phyloP scores from a whole-genome alignment of 192 early-diverging fungal genomes.

The Podila epicladia region DNA sequence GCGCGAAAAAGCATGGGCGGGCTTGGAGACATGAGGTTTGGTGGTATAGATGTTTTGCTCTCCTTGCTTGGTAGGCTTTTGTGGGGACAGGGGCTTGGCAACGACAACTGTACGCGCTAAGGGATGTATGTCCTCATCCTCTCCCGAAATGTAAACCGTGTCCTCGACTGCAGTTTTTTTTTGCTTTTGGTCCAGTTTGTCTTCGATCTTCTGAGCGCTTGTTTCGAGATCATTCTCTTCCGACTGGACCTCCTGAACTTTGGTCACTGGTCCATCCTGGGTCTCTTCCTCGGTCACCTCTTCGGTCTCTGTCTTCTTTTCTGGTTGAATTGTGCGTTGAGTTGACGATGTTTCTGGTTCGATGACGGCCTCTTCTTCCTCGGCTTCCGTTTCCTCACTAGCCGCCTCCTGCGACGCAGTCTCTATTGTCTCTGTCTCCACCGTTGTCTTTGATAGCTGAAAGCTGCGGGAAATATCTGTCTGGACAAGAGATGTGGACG shows the following conservation, averaged over 20 bases:
- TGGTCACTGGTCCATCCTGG: too few species aligned
- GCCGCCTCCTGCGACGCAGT: neutral
- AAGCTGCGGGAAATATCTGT: neutral
- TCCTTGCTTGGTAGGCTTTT: neutral
- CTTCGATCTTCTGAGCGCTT: too few species aligned
- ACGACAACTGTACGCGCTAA: constrained; percentile 33
- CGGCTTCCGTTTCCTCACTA: neutral
- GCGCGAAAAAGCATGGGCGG: neutral
- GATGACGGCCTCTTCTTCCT: neutral
- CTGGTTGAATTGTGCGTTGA: too few species aligned
- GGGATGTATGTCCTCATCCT: constrained; percentile 30
- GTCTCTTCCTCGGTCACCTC: too few species aligned
- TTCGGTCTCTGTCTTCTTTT: too few species aligned
- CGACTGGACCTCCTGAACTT: too few species aligned
- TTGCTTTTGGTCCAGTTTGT: neutral
- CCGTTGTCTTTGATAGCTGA: neutral
- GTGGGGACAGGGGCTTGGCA: constrained; percentile 7
- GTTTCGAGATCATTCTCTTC: too few species aligned
- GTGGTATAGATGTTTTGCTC: constrained; percentile 6
- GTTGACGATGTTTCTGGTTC: neutral
- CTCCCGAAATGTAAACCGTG: constrained; percentile 5
- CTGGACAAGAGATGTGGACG: neutral
- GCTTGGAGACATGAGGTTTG: neutral
- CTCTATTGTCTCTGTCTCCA: neutral
- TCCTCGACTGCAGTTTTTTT: neutral